Conservation (phyloP, 2,329 filamentous ascomycete genomes). For the Ceratocystis cacaofunesta region DNA sequence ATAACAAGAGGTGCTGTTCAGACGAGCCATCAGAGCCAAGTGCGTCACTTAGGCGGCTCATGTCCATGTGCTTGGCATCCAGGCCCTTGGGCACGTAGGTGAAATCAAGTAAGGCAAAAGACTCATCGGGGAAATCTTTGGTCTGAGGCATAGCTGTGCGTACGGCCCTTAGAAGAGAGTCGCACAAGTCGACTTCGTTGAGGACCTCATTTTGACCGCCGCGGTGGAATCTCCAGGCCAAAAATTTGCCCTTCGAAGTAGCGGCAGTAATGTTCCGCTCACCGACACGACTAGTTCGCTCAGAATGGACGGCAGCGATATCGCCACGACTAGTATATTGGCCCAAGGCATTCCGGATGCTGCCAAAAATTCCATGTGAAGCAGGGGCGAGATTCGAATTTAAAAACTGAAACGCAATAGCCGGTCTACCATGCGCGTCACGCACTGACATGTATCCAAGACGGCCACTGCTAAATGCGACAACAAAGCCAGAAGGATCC, state of each 20-base stretch:
- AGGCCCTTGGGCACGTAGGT: slow-evolving; percentile 46
- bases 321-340: slow-evolving; percentile 58
- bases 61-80: slow-evolving; percentile 34
- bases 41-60: slow-evolving; percentile 37
- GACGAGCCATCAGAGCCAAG: slow-evolving; percentile 36
- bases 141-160: slow-evolving; percentile 37
- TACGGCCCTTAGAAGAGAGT: slow-evolving; percentile 47
- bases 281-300: slow-evolving; percentile 55
- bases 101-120: slow-evolving; percentile 67
- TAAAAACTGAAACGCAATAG: slow-evolving; percentile 64
- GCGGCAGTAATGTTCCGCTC: slow-evolving; percentile 73
- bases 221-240: slow-evolving; percentile 79
- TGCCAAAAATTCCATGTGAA: slow-evolving; percentile 59
- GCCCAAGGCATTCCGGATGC: slow-evolving; percentile 61
- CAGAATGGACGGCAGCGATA: slow-evolving; percentile 64
- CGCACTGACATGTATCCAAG: slow-evolving; percentile 74
- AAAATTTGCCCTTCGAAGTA: slow-evolving; percentile 61
- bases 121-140: slow-evolving; percentile 36
- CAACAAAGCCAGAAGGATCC: slow-evolving; percentile 71
- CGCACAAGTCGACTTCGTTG: slow-evolving; percentile 55
- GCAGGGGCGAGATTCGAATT: slow-evolving; percentile 43
- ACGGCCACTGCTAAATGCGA: slow-evolving; percentile 72
- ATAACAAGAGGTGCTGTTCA: slow-evolving; percentile 44
- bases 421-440: slow-evolving; percentile 73
- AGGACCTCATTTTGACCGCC: slow-evolving; percentile 67